Evolutionary conservation across 2,329 filamentous ascomycete species (phyloP).

Genomic region (Metarhizium rileyi): DNA sequence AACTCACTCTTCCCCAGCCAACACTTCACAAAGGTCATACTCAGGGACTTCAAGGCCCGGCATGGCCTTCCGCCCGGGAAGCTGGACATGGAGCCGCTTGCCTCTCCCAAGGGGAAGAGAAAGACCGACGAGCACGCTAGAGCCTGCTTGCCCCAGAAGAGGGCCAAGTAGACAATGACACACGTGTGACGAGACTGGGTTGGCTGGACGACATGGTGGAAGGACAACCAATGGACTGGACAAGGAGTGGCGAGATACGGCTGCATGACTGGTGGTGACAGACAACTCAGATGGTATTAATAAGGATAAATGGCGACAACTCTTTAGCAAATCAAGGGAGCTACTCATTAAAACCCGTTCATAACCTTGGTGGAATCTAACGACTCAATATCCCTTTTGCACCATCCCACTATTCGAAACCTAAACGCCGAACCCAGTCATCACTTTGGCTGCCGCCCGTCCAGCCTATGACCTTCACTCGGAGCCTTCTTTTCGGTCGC

Average conservation of each 20-base stretch:
- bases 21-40: slow-evolving; percentile 28
- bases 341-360: background rate
- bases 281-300: background rate
- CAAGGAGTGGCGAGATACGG: too few species aligned
- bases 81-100: slow-evolving; percentile 2
- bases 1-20: slow-evolving; percentile 17
- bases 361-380: background rate
- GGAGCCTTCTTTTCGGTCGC: slow-evolving; percentile 36
- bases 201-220: too few species aligned
- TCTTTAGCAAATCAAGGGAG: background rate
- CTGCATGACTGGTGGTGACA: too few species aligned
- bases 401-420: slow-evolving; percentile 1
- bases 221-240: too few species aligned
- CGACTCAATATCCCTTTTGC: background rate
- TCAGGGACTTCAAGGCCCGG: slow-evolving; percentile 24
- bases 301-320: background rate
- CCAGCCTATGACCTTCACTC: slow-evolving; percentile 33
- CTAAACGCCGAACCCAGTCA: slow-evolving; percentile 14
- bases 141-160: background rate
- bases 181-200: too few species aligned
- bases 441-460: slow-evolving; percentile 27
- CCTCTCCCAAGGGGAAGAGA: slow-evolving; percentile 9
- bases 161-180: background rate
- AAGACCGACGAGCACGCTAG: background rate
- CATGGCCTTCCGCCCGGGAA: slow-evolving; percentile 10